Conservation (phyloP, 1,284 basidiomycete species). For the Pseudozyma pruni region DNA sequence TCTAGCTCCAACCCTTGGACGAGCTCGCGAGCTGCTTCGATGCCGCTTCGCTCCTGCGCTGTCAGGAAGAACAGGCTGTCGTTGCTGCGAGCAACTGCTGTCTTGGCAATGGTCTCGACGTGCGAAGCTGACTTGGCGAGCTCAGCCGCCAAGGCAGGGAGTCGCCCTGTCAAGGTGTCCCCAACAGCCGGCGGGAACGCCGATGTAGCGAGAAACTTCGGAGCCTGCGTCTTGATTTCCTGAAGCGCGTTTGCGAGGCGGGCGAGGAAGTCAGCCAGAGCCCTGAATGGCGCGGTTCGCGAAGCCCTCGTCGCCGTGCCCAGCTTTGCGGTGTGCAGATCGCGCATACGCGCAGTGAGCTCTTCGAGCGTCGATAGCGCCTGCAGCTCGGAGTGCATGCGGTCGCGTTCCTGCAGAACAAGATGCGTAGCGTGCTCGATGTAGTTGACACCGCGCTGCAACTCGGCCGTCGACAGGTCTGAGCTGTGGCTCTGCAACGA, state of each 20-base stretch:
- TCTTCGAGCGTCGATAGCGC: constrained; percentile 24
- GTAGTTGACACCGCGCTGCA: constrained; percentile 81
- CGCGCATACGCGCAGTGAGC: constrained; percentile 12
- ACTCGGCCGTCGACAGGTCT: constrained; percentile 85
- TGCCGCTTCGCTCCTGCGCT: constrained; percentile 12
- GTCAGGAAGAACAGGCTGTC: constrained; percentile 25
- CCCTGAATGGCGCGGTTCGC: constrained; percentile 13
- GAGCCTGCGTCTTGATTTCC: constrained; percentile 31
- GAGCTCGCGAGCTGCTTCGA: constrained; percentile 13
- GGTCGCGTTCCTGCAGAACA: constrained; percentile 45
- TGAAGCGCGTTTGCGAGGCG: constrained; percentile 27
- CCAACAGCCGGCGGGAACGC: constrained; percentile 19
- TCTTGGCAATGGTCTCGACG: constrained; percentile 13
- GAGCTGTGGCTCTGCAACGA: constrained; percentile 78
- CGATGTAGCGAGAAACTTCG: constrained; percentile 29
- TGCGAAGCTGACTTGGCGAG: constrained; percentile 14
- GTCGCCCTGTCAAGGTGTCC: constrained; percentile 8
- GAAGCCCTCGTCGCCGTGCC: constrained; percentile 12
- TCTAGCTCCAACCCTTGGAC: constrained; percentile 13
- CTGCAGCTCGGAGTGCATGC: constrained; percentile 33
- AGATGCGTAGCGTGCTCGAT: constrained; percentile 76
- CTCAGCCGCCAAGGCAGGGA: constrained; percentile 12
- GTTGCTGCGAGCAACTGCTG: background rate
- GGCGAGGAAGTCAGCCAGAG: constrained; percentile 30
- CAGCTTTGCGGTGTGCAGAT: constrained; percentile 11